Evolutionary conservation across 2,329 filamentous ascomycete genomes (phyloP), one percentile per base, ranked within the genome.

Genomic region (Pseudogymnoascus verrucosus): DNA sequence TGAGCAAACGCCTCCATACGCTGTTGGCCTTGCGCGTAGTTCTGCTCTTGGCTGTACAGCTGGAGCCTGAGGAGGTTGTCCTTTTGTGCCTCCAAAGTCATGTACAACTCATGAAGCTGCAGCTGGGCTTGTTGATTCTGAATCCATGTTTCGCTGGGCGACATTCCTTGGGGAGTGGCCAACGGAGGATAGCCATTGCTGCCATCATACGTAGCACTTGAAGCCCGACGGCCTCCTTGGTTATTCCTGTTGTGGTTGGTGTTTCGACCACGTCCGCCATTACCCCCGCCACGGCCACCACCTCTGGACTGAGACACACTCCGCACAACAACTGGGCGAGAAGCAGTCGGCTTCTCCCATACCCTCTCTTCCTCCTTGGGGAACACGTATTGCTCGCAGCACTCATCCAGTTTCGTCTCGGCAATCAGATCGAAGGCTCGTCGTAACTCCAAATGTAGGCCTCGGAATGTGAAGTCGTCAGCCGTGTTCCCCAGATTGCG

Each of bases 401-500:
- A 93, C 70, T 91, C 87, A 4, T 87, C 84, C 51, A 99, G 80
- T 69, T 95, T 91, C 21, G 86, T 90, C 61, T 89, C 84, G 1
- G 89, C 86, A 16, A 97, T 84, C 63, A 91, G 77, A 64, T 92
- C 89, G 73, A 96, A 98, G 0, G 95, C 95, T 68, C 92, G 84
- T 66, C 95, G 86, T 60, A 99, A 80, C 76, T 99, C 95, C 68
- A 91, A 76, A 74, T 99, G 95, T 31, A 99, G 84, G 1, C 95
- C 95, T 61, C 89, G 86, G 76, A 96, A 97, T 0, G 95, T 93
- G 47, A 90, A 96, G 73, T 96, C 93, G 73, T 99, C 95, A 7
- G 92, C 95, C 1, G 95, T 98, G 71, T 99, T 99, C 44, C 93
- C 95, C 54, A 99, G 80, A 74, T 99, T 99, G 44, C 95, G 86